These are phyloP conservation scores for Fusarium siculi DNA, from an alignment of 2,329 filamentous ascomycete genomes.

Conservation along the genomic window DNA sequence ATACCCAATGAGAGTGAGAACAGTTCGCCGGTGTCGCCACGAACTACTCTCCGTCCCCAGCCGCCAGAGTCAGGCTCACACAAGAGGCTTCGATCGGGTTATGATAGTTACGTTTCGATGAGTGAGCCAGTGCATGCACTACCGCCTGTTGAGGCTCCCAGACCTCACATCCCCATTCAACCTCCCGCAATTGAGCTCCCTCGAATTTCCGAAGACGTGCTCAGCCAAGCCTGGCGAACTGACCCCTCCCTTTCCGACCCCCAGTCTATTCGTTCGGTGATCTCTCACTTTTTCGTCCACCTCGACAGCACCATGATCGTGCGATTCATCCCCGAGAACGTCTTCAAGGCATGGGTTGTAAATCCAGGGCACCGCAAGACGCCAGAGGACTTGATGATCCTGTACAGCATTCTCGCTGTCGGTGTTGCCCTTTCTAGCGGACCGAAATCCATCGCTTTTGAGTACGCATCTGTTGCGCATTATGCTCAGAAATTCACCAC, in stretches of 20 bases:
- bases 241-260: slow-evolving; percentile 60
- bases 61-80: slow-evolving; percentile 51
- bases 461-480: slow-evolving; percentile 63
- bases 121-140: slow-evolving; percentile 47
- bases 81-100: slow-evolving; percentile 62
- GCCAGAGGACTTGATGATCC: slow-evolving; percentile 58
- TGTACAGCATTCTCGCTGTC: slow-evolving; percentile 56
- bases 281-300: slow-evolving; percentile 56
- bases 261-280: slow-evolving; percentile 52
- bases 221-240: slow-evolving; percentile 61
- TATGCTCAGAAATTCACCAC: slow-evolving; percentile 58
- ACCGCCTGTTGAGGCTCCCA: slow-evolving; percentile 51
- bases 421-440: slow-evolving; percentile 54
- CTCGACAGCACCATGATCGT: slow-evolving; percentile 55
- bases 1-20: slow-evolving; percentile 56
- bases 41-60: slow-evolving; percentile 49
- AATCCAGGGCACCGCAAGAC: slow-evolving; percentile 50
- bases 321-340: slow-evolving; percentile 54
- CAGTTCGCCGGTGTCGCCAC: slow-evolving; percentile 61
- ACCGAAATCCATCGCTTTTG: slow-evolving; percentile 50
- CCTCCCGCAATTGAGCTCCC: slow-evolving; percentile 54
- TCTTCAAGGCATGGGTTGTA: slow-evolving; percentile 53
- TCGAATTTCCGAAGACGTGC: slow-evolving; percentile 60
- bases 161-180: slow-evolving; percentile 52
- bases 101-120: slow-evolving; percentile 56